Conservation (phyloP, 495 filamentous ascomycete species). For the Talaromyces proteolyticus region DNA sequence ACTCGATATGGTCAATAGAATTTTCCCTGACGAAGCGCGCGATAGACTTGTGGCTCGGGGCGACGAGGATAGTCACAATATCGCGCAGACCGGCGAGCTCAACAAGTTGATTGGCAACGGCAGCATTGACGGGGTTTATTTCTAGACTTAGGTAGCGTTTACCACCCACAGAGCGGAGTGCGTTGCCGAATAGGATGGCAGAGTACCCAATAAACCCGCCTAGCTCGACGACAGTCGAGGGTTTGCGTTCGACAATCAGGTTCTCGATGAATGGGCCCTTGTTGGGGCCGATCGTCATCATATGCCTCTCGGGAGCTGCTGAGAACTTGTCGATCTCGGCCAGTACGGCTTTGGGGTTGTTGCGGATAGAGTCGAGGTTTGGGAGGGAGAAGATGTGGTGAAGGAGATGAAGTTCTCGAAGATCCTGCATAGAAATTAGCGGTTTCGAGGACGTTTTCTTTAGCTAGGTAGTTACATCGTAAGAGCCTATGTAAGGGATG, state of each 20-base stretch:
- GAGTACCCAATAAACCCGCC: constrained; percentile 83
- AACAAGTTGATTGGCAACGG: constrained; percentile 54
- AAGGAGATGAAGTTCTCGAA: constrained; percentile 67
- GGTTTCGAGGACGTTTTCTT: background rate
- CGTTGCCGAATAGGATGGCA: constrained; percentile 62
- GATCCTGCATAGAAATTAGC: constrained; percentile 43
- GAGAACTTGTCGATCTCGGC: constrained; percentile 67
- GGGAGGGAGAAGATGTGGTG: constrained; percentile 59
- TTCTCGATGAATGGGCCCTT: constrained; percentile 65
- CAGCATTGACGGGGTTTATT: constrained; percentile 59
- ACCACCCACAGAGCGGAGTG: constrained; percentile 52
- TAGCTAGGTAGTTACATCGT: constrained; percentile 1
- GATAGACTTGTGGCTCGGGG: constrained; percentile 55
- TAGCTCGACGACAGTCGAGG: constrained; percentile 67
- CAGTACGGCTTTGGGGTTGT: constrained; percentile 58
- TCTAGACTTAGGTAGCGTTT: constrained; percentile 62
- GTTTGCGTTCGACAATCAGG: constrained; percentile 58
- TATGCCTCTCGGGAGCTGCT: constrained; percentile 49
- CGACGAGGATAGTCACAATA: constrained; percentile 61
- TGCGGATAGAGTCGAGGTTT: constrained; percentile 50
- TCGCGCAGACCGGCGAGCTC: constrained; percentile 63
- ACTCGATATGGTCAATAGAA: constrained; percentile 49
- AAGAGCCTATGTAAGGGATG: background rate
- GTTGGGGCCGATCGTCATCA: constrained; percentile 73
- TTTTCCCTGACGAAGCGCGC: constrained; percentile 47